Evolutionary conservation across 257 asterid species (phyloP).

Genomic region (Petunia axillaris): DNA sequence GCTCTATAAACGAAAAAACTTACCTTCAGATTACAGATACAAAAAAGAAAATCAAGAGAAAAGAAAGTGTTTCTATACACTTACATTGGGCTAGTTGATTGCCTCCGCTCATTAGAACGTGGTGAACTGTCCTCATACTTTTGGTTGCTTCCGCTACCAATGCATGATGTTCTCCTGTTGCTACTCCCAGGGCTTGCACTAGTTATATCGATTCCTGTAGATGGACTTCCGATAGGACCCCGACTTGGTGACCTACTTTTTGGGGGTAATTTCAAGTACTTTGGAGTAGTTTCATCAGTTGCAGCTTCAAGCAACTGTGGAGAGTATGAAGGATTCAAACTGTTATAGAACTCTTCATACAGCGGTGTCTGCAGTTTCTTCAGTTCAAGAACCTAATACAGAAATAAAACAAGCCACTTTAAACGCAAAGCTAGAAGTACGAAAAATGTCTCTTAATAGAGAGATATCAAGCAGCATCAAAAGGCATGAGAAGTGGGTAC

Average conservation of each 20-base stretch:
- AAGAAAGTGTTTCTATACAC: slow-evolving; percentile 9
- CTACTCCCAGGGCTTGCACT: slow-evolving; percentile 48
- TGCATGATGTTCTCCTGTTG: slow-evolving; percentile 31
- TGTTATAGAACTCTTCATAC: slow-evolving; percentile 45
- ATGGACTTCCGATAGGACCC: slow-evolving; percentile 30
- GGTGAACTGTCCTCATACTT: slow-evolving; percentile 38
- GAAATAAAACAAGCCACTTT: neutral
- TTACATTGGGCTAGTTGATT: slow-evolving; percentile 43
- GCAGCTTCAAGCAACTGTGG: slow-evolving; percentile 34
- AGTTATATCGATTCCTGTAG: slow-evolving; percentile 31
- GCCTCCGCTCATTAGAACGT: slow-evolving; percentile 37
- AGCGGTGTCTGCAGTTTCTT: slow-evolving; percentile 48
- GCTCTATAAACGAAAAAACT: slow-evolving; percentile 23
- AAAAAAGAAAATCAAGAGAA: slow-evolving; percentile 15
- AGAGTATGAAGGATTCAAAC: slow-evolving; percentile 43
- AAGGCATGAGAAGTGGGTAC: slow-evolving; percentile 4
- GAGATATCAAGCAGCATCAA: slow-evolving; percentile 1
- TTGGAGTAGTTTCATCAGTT: slow-evolving; percentile 38
- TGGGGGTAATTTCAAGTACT: slow-evolving; percentile 45
- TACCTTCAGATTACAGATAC: slow-evolving; percentile 5
- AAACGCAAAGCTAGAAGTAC: slow-evolving; percentile 5
- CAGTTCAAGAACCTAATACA: slow-evolving; percentile 39
- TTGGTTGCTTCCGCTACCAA: slow-evolving; percentile 31
- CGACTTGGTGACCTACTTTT: slow-evolving; percentile 50
- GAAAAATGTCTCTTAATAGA: neutral